These are phyloP conservation scores for Pilasporangium apinafurcum DNA, from an alignment of 352 stramenopile genomes.

Conservation along the genomic window DNA sequence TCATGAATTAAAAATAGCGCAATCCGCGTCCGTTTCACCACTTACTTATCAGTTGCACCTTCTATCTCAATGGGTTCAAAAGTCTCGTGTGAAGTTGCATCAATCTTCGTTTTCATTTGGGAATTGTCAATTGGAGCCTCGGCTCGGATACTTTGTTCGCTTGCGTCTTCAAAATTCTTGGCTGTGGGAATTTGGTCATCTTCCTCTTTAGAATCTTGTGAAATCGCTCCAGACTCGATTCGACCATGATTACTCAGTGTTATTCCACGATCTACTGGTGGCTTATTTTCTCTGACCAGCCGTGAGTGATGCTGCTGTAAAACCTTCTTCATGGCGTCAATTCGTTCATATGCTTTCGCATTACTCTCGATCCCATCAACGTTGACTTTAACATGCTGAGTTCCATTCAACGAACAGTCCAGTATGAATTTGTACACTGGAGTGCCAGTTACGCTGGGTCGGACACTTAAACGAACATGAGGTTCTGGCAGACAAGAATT, in stretches of 20 bases:
- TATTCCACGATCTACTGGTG: background rate
- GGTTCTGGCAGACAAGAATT: background rate
- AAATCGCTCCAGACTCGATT: background rate
- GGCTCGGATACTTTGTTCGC: no score
- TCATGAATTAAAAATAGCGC: no score
- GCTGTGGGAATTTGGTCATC: no score
- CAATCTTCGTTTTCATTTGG: no score
- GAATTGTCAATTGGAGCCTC: no score
- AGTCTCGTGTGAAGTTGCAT: no score
- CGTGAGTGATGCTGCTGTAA: constrained; percentile 1
- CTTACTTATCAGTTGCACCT: no score
- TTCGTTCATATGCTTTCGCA: constrained; percentile 4
- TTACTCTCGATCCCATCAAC: constrained; percentile 8
- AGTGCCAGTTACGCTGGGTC: background rate
- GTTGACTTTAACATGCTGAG: constrained; percentile 6
- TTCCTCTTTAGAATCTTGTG: background rate
- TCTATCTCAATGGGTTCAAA: no score
- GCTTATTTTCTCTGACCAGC: background rate
- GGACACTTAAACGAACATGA: constrained; percentile 9
- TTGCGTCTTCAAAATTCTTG: background rate
- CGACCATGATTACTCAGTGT: background rate
- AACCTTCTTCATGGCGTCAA: constrained; percentile 7
- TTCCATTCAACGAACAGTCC: background rate
- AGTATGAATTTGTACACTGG: constrained; percentile 9
- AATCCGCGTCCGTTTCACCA: no score